A percentile compares a stretch with the other conserved stretches of the same genome.
phyloP scores from a whole-genome alignment of 2,329 filamentous ascomycete genomes.

The Pestalotiopsis sp. region DNA sequence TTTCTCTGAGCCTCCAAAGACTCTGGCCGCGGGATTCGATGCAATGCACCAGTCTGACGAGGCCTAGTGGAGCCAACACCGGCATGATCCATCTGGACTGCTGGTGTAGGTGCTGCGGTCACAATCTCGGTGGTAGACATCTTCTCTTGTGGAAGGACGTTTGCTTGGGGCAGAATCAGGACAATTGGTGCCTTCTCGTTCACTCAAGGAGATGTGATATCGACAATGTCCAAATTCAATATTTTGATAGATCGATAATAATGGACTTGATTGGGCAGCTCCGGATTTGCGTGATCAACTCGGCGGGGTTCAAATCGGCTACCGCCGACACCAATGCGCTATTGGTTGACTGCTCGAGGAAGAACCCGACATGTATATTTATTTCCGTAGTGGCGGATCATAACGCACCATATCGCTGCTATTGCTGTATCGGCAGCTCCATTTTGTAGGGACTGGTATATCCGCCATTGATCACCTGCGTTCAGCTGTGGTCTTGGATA shows the following conservation, averaged over 20 bases:
- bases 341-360: background rate
- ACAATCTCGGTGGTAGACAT: background rate
- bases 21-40: slow-evolving; percentile 13
- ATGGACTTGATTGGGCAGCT: too few relatives aligned
- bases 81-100: background rate
- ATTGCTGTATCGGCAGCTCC: background rate
- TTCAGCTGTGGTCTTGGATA: slow-evolving; percentile 9
- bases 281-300: too few relatives aligned
- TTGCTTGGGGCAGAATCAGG: too few relatives aligned
- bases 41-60: background rate
- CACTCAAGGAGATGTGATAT: too few relatives aligned
- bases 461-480: background rate
- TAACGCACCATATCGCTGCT: background rate
- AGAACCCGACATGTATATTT: background rate
- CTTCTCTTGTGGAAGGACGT: background rate
- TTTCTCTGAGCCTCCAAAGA: slow-evolving; percentile 12
- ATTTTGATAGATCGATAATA: too few relatives aligned
- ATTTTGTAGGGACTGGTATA: background rate
- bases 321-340: background rate
- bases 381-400: background rate
- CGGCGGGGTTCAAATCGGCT: background rate
- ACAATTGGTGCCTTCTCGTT: too few relatives aligned
- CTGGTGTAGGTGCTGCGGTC: background rate
- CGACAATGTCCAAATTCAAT: too few relatives aligned
- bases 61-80: background rate